Base-by-base conservation (phyloP, 2,329 filamentous ascomycete genomes). In the Cercospora sp. region DNA sequence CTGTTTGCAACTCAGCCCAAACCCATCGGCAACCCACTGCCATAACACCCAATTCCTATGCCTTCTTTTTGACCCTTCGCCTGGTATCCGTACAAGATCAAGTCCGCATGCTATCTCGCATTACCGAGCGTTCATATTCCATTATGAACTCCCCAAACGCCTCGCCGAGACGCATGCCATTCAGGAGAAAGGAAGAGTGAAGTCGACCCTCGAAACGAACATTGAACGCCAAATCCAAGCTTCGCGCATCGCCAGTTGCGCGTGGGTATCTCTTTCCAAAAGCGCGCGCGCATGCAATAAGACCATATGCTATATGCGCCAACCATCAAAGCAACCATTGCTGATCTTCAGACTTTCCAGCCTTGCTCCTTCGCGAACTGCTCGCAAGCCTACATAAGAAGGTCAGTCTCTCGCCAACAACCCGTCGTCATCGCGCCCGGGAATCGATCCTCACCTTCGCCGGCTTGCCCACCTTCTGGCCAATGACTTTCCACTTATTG, bases 401-500 rank as follows among this genome's bases (percentile, higher is more conserved):
- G 51, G 63, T 66, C 63, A 57, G 58, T 60, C 21, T 16, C 12
- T 32, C 18, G 26, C 12, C n/a, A 26, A 28, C 32, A 45, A 49
- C 16, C 37, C 37, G 2, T 43, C 37, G 5, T 9, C 45, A 32
- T 8, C 5, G 43, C 43, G 21, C 24, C 28, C 45, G 2, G 9
- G 26, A 26, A 61, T 51, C 7, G 34, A 32, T 32, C 77, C 82
- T 71, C 80, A 93, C 91, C 89, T 99, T 99, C 74, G 95, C 95
- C 60, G 95, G 95, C 82, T 99, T 99, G 77, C 94, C 93, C 74
- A 99, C 93, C 81, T 98, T 98, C 80, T 92, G 90, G 40, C 95
- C 95, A 78, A 98, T 98, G 28, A 90, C 89, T 82, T 98, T 98
- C 95, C 95, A 99, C 80, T 98, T 98, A 81, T 96, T 97, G 78